Evolutionary conservation across 768 basidiomycete species (phyloP).

Genomic region (Hericium alpestre): DNA sequence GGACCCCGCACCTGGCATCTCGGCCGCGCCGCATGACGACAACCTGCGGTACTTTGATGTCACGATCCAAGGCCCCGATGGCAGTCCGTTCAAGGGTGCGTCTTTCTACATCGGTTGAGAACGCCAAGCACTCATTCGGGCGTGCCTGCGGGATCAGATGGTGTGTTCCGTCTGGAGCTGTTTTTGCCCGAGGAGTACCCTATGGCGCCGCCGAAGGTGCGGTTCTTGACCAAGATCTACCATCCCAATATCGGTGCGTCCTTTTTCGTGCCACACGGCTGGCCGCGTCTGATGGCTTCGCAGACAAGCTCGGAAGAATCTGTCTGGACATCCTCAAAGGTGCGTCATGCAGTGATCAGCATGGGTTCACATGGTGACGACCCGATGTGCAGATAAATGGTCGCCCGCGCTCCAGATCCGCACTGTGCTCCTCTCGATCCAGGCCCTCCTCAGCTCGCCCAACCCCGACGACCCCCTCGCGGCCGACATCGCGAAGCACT

Average conservation of each 20-base stretch:
- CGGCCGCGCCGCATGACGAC: slow-evolving; percentile 92
- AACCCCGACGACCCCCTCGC: slow-evolving; percentile 95
- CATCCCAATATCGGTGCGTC: slow-evolving; percentile 95
- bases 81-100: slow-evolving; percentile 76
- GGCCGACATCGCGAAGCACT: slow-evolving; percentile 94
- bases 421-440: slow-evolving; percentile 91
- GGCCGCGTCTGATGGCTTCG: neutral
- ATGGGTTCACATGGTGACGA: neutral
- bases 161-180: slow-evolving; percentile 89
- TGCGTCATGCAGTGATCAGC: slow-evolving; percentile 20
- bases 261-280: slow-evolving; percentile 1
- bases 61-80: slow-evolving; percentile 87
- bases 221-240: slow-evolving; percentile 99
- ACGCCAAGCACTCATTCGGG: neutral
- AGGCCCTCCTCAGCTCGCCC: slow-evolving; percentile 91
- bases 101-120: neutral
- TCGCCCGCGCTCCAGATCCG: slow-evolving; percentile 97
- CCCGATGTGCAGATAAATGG: slow-evolving; percentile 75
- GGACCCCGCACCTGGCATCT: slow-evolving; percentile 95
- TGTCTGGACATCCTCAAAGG: slow-evolving; percentile 98
- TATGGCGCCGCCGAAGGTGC: slow-evolving; percentile 96
- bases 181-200: slow-evolving; percentile 99
- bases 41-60: slow-evolving; percentile 99
- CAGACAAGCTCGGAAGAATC: slow-evolving; percentile 97
- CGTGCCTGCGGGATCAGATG: slow-evolving; percentile 39